Percentiles rank a stretch among this genome's conserved stretches.
These are phyloP conservation scores for Lagenaria siceraria DNA, from an alignment of 306 rosid species.

Conservation along the genomic window DNA sequence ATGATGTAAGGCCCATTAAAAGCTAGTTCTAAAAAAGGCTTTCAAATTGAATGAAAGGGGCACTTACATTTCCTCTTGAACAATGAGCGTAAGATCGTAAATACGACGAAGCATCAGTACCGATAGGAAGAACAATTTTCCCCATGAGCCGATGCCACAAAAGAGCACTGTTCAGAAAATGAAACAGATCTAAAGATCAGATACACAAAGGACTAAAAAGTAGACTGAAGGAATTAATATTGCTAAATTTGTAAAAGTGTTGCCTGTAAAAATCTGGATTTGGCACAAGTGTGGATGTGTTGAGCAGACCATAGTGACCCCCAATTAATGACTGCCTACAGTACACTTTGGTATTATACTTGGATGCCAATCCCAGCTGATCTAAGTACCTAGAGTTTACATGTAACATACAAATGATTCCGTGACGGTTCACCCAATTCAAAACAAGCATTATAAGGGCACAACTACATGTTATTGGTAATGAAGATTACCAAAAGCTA, in stretches of 20 bases:
- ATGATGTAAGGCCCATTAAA: neutral
- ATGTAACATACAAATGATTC: neutral
- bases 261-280: conserved; percentile 95
- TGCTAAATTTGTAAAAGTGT: conserved; percentile 1
- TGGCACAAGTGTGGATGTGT: conserved; percentile 60
- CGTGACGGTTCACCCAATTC: neutral
- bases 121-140: conserved; percentile 46
- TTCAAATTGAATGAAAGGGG: neutral
- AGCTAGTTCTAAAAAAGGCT: neutral
- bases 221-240: neutral
- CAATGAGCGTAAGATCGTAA: conserved; percentile 88
- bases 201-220: neutral
- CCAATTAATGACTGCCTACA: conserved; percentile 91
- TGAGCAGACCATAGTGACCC: conserved; percentile 88
- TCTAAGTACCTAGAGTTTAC: conserved; percentile 71
- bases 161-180: conserved; percentile 51
- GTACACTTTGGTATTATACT: conserved; percentile 58
- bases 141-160: conserved; percentile 95
- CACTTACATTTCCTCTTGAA: conserved; percentile 73
- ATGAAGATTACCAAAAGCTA: conserved; percentile 80
- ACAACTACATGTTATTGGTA: neutral
- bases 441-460: neutral
- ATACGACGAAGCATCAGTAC: conserved; percentile 34
- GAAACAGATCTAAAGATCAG: neutral
- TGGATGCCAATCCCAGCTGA: conserved; percentile 91